Evolutionary conservation across 306 rosid genomes (phyloP), one percentile per base, ranked within the genome.

Genomic region (Chamaecrista fasciculata): DNA sequence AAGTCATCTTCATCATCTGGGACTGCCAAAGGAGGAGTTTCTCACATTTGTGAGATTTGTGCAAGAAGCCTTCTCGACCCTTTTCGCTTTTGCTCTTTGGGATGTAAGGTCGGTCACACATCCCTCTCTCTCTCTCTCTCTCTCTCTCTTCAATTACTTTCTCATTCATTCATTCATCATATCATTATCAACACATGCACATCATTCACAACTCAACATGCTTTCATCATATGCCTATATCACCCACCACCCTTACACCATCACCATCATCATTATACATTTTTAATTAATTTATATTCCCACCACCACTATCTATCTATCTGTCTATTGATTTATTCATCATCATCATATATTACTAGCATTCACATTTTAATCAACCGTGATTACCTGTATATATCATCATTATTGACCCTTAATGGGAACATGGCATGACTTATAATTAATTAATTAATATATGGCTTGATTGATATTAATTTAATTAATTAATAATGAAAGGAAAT

Each of bases 31-130:
- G 89, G 87, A 78, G 89, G 86, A 16, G 96, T 83, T 2, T 56
- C 91, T 39, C 93, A 90, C 83, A 79, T 88, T 72, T 93, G 98
- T 81, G 94, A 93, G 87, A 86, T 88, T 76, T 93, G 98, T 66
- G 80, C 84, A 42, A 88, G 98, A 82, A 81, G 90, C 73, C 87
- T 93, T n/a, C 78, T 93, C 85, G 98, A 93, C 84, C 83, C 93
- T 0, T 86, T 93, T 74, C 88, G 94, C 4, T 93, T 88, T 73
- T 93, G 98, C 76, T 93, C 98, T 61, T 84, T 93, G 53, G 98
- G 98, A 20, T 93, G 98, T 69, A 93, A 93, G 98, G 98, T 93
- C 25, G 98, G 98, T 93, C 25, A 87, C 86, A 73, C 8, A 40
- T 62, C 40, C 61, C 37, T 62, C 46, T 53, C 29, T 36, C 46